phyloP scores from a whole-genome alignment of 2,329 filamentous ascomycete species.

The Pseudogymnoascus destructans region DNA sequence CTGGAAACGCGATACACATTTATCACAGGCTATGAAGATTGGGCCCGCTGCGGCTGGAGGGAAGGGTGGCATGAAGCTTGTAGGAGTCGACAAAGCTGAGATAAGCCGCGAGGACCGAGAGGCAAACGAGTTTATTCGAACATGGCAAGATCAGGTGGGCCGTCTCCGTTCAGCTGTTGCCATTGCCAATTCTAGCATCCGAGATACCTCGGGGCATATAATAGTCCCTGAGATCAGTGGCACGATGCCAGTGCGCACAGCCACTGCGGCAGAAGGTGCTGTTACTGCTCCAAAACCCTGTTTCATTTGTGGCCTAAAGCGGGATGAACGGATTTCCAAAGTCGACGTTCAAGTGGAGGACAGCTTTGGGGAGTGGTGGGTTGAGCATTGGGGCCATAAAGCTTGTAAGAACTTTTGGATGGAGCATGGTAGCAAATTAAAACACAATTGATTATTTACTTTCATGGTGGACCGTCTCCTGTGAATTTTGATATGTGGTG shows the following conservation, averaged over 20 bases:
- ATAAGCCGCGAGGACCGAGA: slow-evolving; percentile 74
- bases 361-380: slow-evolving; percentile 95
- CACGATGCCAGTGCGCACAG: slow-evolving; percentile 51
- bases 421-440: slow-evolving; percentile 55
- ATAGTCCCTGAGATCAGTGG: slow-evolving; percentile 58
- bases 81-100: slow-evolving; percentile 73
- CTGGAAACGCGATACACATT: slow-evolving; percentile 79
- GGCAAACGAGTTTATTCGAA: slow-evolving; percentile 59
- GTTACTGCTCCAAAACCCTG: slow-evolving; percentile 63
- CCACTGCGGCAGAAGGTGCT: slow-evolving; percentile 49
- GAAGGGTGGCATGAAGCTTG: slow-evolving; percentile 84
- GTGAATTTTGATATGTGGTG: not conserved
- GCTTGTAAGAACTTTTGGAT: slow-evolving; percentile 79
- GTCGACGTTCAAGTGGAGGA: slow-evolving; percentile 62
- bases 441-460: slow-evolving; percentile 31
- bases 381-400: slow-evolving; percentile 73
- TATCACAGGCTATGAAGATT: slow-evolving; percentile 82
- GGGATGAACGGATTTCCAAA: slow-evolving; percentile 68
- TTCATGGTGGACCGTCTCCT: not conserved
- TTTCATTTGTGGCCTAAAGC: slow-evolving; percentile 73
- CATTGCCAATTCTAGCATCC: slow-evolving; percentile 39
- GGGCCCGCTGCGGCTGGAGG: slow-evolving; percentile 56
- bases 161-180: slow-evolving; percentile 60
- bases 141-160: slow-evolving; percentile 66
- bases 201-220: slow-evolving; percentile 23